Conservation (phyloP, 495 filamentous ascomycete species). For the Daldinia childiae region DNA sequence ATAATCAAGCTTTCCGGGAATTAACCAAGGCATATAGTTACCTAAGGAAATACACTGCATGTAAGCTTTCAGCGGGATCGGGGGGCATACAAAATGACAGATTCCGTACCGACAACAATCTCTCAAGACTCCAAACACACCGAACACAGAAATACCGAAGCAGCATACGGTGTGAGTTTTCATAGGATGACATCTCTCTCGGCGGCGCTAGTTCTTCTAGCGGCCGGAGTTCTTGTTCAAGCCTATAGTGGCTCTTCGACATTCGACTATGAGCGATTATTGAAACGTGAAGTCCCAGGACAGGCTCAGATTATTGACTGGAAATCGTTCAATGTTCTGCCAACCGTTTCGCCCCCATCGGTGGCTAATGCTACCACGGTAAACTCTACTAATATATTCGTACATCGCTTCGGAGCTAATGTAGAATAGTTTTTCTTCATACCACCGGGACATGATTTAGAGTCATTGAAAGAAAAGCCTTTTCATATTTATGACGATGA, state of each 20-base stretch:
- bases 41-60: not conserved
- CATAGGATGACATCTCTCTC: constrained; percentile 30
- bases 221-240: constrained; percentile 11
- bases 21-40: constrained; percentile 1
- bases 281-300: constrained; percentile 46
- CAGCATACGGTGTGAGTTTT: not conserved
- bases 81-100: constrained; percentile 17
- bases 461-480: constrained; percentile 48
- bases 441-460: constrained; percentile 47
- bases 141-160: not conserved
- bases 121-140: not conserved
- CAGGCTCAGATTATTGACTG: constrained; percentile 57
- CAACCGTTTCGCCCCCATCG: constrained; percentile 42
- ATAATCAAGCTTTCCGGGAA: constrained; percentile 1
- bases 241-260: constrained; percentile 13
- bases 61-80: not conserved
- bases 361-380: constrained; percentile 44
- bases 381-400: not conserved
- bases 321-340: constrained; percentile 53
- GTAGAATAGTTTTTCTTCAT: constrained; percentile 49
- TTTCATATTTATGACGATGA: constrained; percentile 60
- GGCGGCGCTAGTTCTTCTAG: constrained; percentile 20
- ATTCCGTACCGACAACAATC: not conserved
- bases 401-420: not conserved
- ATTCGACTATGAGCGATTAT: constrained; percentile 6